Percentiles rank a stretch among this genome's conserved stretches.
Evolutionary conservation across 1,139 yeast species (phyloP).

Genomic region (Suhomyces yuchorum): DNA sequence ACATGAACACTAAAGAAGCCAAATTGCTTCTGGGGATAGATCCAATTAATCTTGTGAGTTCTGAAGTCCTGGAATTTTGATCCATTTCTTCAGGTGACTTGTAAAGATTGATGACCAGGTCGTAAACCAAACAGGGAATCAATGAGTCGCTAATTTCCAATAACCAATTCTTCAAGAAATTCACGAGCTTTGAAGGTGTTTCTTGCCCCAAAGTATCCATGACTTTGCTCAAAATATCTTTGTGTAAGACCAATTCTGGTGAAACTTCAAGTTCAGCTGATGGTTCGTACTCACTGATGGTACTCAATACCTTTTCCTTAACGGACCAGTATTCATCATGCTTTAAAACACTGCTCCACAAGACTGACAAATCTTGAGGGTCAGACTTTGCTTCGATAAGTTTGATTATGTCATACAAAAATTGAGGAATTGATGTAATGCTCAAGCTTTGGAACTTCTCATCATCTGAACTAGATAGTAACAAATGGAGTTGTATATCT

Average conservation of each 20-base stretch:
- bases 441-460: constrained; percentile 23
- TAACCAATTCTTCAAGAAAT: constrained; percentile 45
- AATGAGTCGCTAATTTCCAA: constrained; percentile 47
- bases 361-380: constrained; percentile 7
- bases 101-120: constrained; percentile 34
- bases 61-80: constrained; percentile 15
- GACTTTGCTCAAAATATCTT: constrained; percentile 26
- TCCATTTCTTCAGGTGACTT: constrained; percentile 11
- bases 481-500: constrained; percentile 45
- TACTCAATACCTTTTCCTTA: constrained; percentile 33
- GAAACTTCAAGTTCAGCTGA: constrained; percentile 15
- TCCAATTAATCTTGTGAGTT: constrained; percentile 31
- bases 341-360: constrained; percentile 39
- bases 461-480: constrained; percentile 21
- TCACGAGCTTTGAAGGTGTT: constrained; percentile 22
- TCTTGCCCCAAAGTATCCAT: constrained; percentile 19
- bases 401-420: constrained; percentile 29
- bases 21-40: constrained; percentile 47
- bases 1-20: constrained; percentile 37
- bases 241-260: constrained; percentile 28
- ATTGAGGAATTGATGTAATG: constrained; percentile 38
- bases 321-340: constrained; percentile 39
- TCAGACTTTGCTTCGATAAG: constrained; percentile 22
- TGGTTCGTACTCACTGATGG: constrained; percentile 25
- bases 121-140: constrained; percentile 48